Conservation (phyloP, 768 basidiomycete species). For the Mycena indigotica region DNA sequence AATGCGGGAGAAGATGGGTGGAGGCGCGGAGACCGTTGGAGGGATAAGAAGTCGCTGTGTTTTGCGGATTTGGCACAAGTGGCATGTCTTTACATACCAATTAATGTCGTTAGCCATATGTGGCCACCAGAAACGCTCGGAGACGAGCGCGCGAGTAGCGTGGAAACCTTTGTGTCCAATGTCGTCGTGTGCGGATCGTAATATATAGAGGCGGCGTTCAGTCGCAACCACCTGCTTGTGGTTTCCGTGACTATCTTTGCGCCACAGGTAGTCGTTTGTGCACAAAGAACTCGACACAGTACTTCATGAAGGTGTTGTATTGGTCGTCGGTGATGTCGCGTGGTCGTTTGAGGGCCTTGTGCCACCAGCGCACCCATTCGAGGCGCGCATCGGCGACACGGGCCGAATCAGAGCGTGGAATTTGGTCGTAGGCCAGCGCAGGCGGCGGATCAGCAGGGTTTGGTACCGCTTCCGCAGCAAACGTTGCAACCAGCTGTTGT, state of each 20-base stretch:
- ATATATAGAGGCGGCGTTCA: neutral
- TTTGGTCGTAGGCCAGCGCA: neutral
- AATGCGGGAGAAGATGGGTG: conserved; percentile 14
- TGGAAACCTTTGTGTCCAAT: conserved; percentile 8
- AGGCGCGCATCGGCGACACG: neutral
- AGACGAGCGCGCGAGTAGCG: conserved; percentile 6
- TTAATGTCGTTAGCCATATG: conserved; percentile 14
- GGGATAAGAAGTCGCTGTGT: conserved; percentile 19
- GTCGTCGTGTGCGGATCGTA: neutral
- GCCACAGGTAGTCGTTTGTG: conserved; percentile 5
- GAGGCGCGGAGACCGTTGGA: conserved; percentile 2
- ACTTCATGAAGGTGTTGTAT: neutral
- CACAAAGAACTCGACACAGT: conserved; percentile 2
- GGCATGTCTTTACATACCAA: conserved; percentile 24
- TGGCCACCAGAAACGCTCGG: conserved; percentile 29
- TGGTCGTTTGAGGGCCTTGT: neutral
- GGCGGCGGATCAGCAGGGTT: neutral
- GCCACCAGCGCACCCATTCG: neutral
- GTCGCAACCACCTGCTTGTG: conserved; percentile 3
- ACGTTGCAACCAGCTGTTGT: no score
- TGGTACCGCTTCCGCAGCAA: neutral
- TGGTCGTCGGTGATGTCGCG: neutral
- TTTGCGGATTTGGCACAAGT: conserved; percentile 27
- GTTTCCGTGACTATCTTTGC: neutral
- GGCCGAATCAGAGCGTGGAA: neutral